Evolutionary conservation across 2,329 filamentous ascomycete genomes (phyloP).

Genomic region (Cylindrodendrum hubeiense): DNA sequence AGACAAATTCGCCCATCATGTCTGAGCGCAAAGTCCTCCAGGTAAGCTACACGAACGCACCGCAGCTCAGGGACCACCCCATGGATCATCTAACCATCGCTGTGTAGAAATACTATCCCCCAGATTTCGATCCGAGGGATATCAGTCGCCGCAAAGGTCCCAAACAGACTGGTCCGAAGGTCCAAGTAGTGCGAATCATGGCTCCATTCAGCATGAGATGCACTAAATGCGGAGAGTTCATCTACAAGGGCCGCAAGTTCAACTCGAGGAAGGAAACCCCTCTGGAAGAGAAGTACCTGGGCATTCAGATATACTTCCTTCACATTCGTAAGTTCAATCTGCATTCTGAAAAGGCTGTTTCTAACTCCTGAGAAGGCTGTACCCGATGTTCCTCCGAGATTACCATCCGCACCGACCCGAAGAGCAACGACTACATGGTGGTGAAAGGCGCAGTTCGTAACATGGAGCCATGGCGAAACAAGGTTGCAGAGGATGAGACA

Average conservation of each 20-base stretch:
- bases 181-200: conserved; percentile 92
- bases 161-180: conserved; percentile 81
- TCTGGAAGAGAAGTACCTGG: conserved; percentile 87
- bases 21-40: conserved; percentile 86
- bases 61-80: background rate
- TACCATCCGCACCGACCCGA: conserved; percentile 93
- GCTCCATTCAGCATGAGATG: conserved; percentile 58
- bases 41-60: conserved; percentile 28
- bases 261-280: conserved; percentile 95
- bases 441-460: conserved; percentile 90
- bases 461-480: conserved; percentile 88
- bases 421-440: conserved; percentile 89
- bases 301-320: conserved; percentile 89
- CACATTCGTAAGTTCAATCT: too few relatives aligned
- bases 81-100: background rate
- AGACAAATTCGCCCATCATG: conserved; percentile 64
- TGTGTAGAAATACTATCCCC: conserved; percentile 70
- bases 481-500: conserved; percentile 76
- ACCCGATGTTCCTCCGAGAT: conserved; percentile 89
- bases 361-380: too few relatives aligned
- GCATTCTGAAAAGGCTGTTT: too few relatives aligned
- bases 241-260: conserved; percentile 95
- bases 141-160: conserved; percentile 78
- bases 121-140: conserved; percentile 90
- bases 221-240: conserved; percentile 75